Base-by-base conservation (phyloP, 306 rosid species). In the Ochetophila trinervis region DNA sequence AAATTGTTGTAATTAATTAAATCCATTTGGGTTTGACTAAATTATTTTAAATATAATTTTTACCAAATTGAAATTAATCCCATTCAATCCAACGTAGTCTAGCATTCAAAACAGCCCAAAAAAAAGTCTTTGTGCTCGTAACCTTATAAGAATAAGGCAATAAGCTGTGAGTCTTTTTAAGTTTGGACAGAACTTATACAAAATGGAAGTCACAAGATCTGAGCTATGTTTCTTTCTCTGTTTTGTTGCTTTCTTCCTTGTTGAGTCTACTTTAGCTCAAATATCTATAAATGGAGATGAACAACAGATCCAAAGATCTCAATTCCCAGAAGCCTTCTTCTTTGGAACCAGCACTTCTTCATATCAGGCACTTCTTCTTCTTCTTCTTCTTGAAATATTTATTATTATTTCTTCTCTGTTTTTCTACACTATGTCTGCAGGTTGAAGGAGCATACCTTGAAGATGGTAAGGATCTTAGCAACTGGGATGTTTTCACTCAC, bases 401-500 rank as follows among this genome's bases (percentile, higher is more conserved):
- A 27, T 27, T 27, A 27, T 27, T 27, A 2, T 27, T 27, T 27
- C 2, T 27, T 27, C 32, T 27, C 32, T 27, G 32, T 27, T 27
- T 27, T 27, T 27, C 3, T 27, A 27, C 32, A 27, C 32, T 2
- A 27, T 27, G 4, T 27, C 4, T 59, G 35, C 45, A 82, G 88
- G 48, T 80, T 61, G 96, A 89, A 67, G 92, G 92, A 21, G 90
- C 81, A 18, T 62, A 69, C 53, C 51, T 71, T 44, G 90, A 82
- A 78, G 88, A 82, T 74, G 92, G 92, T 0, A 88, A 67, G 62
- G 80, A 90, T 7, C 52, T 72, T 18, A 67, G 62, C 68, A 89
- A 82, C 50, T 89, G 87, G 92, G 90, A 86, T 72, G 78, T 27
- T 52, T 89, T 84, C 55, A 42, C 66, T 45, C 92, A 82, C 23